Percentiles rank a stretch among this genome's conserved stretches.
Evolutionary conservation across 148 eudicot species (phyloP).

Genomic region (Fagopyrum tataricum): DNA sequence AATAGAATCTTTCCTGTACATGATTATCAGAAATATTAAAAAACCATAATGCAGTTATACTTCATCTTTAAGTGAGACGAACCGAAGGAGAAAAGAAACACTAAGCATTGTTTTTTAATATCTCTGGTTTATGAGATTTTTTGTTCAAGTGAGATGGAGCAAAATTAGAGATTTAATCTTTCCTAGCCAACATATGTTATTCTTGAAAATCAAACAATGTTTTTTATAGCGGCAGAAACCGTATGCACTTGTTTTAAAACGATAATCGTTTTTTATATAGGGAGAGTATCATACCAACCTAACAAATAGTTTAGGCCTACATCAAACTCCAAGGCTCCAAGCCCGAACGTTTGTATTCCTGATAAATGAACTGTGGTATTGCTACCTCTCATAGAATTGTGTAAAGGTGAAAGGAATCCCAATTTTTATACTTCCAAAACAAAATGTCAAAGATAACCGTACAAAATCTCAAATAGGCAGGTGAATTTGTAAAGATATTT

Average conservation of each 20-base stretch:
- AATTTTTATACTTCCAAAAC: background rate
- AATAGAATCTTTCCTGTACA: conserved; percentile 89
- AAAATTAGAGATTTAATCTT: no score
- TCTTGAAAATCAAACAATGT: background rate
- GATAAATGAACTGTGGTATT: background rate
- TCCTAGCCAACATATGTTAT: background rate
- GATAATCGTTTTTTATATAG: background rate
- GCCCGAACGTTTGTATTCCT: background rate
- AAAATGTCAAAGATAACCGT: background rate
- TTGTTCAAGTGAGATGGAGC: conserved; percentile 2
- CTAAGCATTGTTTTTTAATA: background rate
- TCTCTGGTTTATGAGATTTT: background rate
- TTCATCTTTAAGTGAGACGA: background rate
- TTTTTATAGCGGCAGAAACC: background rate
- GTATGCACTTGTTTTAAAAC: no score
- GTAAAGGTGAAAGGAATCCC: background rate
- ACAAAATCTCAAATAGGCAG: background rate
- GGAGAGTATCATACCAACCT: background rate
- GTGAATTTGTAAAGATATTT: background rate
- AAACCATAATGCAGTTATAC: background rate
- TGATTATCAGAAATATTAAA: background rate
- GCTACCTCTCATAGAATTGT: background rate
- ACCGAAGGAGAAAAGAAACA: background rate
- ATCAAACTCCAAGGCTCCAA: background rate
- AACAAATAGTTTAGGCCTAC: background rate